These are phyloP conservation scores for Apiospora aurea DNA, from an alignment of 2,329 filamentous ascomycete species.

Conservation along the genomic window DNA sequence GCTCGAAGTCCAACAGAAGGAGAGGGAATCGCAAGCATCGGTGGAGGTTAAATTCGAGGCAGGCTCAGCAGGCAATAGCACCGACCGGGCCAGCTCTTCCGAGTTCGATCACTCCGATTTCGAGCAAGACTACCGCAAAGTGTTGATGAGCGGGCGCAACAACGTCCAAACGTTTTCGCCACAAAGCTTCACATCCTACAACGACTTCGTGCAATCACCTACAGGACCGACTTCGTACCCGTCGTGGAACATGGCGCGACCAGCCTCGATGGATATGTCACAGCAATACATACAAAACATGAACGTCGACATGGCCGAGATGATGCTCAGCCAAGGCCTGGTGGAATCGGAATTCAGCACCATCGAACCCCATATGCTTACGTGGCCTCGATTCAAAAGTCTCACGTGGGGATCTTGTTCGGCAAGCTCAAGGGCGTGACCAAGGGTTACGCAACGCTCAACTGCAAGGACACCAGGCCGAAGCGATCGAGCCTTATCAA, in stretches of 20 bases:
- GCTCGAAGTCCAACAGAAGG: conserved; percentile 55
- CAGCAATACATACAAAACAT: conserved; percentile 54
- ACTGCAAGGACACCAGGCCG: too few relatives aligned
- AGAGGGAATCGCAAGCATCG: conserved; percentile 39
- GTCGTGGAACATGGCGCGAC: conserved; percentile 44
- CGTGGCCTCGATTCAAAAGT: too few relatives aligned
- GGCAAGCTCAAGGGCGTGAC: too few relatives aligned
- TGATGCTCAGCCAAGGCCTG: conserved; percentile 58
- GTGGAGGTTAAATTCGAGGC: conserved; percentile 44
- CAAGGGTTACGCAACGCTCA: too few relatives aligned
- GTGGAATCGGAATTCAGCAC: conserved; percentile 60
- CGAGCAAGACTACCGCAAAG: conserved; percentile 61
- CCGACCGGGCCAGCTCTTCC: conserved; percentile 61
- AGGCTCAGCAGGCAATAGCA: conserved; percentile 45
- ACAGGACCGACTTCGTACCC: conserved; percentile 40
- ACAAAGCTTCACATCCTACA: conserved; percentile 56
- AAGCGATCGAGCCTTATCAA: too few relatives aligned
- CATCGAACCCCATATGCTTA: conserved; percentile 62
- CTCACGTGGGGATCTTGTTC: too few relatives aligned
- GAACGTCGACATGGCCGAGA: conserved; percentile 49
- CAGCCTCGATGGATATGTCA: conserved; percentile 44
- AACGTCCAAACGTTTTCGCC: conserved; percentile 60
- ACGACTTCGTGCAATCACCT: conserved; percentile 47
- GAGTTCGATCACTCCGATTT: conserved; percentile 63
- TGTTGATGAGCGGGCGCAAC: conserved; percentile 49